These are phyloP conservation scores for Protomyces pachydermus DNA, from an alignment of 1,139 yeast species.

Conservation along the genomic window DNA sequence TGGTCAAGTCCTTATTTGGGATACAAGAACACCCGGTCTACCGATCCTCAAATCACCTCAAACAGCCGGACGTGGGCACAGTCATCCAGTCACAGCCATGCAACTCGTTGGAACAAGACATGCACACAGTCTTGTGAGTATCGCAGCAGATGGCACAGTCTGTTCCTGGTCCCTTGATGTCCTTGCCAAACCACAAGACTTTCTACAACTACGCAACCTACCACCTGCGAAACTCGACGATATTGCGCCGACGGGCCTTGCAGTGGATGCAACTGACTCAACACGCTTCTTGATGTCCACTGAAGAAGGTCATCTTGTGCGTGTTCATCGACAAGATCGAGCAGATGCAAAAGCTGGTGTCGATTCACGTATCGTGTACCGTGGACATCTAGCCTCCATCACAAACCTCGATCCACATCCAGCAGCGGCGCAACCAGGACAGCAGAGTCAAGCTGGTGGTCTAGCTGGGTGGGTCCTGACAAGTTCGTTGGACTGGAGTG, in stretches of 20 bases:
- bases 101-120: constrained; percentile 41
- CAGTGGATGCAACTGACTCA: constrained; percentile 39
- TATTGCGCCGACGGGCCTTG: constrained; percentile 34
- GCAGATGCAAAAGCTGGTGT: constrained; percentile 40
- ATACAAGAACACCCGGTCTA: constrained; percentile 38
- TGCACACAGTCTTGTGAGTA: constrained; percentile 41
- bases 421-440: constrained; percentile 30
- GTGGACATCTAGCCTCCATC: constrained; percentile 43
- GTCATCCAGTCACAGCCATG: constrained; percentile 45
- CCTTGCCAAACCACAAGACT: constrained; percentile 42
- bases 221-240: constrained; percentile 31
- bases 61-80: constrained; percentile 40
- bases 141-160: constrained; percentile 48
- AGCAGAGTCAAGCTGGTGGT: constrained; percentile 27
- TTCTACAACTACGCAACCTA: constrained; percentile 32
- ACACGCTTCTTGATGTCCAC: constrained; percentile 46
- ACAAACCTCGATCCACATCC: constrained; percentile 40
- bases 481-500: constrained; percentile 45
- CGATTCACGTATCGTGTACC: constrained; percentile 36
- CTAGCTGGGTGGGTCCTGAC: constrained; percentile 39
- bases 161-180: constrained; percentile 49
- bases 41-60: constrained; percentile 41
- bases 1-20: constrained; percentile 50
- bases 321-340: constrained; percentile 42
- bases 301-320: constrained; percentile 49